Evolutionary conservation across 768 basidiomycete genomes (phyloP), one percentile per base, ranked within the genome.

Genomic region (Clavulina sp.): DNA sequence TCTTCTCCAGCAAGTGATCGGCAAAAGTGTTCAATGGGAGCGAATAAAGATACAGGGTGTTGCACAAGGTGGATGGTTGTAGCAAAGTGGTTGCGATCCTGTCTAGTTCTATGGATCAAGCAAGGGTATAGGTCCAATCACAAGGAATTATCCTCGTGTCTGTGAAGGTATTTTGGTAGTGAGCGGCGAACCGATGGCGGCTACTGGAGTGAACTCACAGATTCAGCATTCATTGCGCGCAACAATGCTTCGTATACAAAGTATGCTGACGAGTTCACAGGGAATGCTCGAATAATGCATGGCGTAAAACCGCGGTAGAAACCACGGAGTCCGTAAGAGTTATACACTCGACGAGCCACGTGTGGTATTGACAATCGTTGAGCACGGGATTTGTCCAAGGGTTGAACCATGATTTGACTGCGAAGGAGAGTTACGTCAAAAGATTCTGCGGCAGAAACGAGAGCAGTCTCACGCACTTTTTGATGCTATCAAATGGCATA

Each of bases 241-340:
- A 87, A 77, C 26, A 78, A 69, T 36, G 76, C 79, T 65, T 85
- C 83, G 63, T 82, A 87, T 2, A 84, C 83, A 57, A 81, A 82
- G 46, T 81, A 70, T 0, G 83, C 84, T 46, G 76, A 80, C 0
- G 83, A 82, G 61, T 87, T 87, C 0, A 77, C 74, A 13, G 84
- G 84, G 64, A 85, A 81, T 19, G 84, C 81, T 54, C 83, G 70
- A 54, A 85, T 64, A 24, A 83, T 65, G 52, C 74, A 76, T 31
- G 82, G 81, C 7, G 72, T 74, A 26, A 84, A 66, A 1, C 83
- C 84, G 56, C 81, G 72, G 63, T 71, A 76, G 59, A 76, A 80
- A 30, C 79, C 78, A 38, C 65, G 55, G 36, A 70, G 51, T 4
- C 80, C 80, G 48, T 77, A 71, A 24, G 66, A 67, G 30, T 64